Percentiles rank a stretch among this genome's conserved stretches.
These are phyloP conservation scores for Inonotus obliquus DNA, from an alignment of 1,284 basidiomycete species.

Conservation along the genomic window DNA sequence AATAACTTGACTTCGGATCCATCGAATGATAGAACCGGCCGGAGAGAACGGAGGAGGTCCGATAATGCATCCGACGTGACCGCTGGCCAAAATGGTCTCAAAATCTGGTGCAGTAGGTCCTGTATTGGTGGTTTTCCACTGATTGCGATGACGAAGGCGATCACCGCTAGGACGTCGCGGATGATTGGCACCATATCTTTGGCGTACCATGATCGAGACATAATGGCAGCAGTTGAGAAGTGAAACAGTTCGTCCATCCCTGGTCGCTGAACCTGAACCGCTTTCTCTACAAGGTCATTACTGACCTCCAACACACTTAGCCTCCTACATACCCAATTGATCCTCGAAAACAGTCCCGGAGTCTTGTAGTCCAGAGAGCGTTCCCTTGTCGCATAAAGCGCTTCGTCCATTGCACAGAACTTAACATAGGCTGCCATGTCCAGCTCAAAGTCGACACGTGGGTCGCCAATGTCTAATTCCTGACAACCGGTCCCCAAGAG, in stretches of 20 bases:
- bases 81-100: too few relatives aligned
- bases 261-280: not conserved
- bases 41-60: too few relatives aligned
- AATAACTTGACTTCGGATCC: not conserved
- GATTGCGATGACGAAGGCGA: not conserved
- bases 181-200: not conserved
- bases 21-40: too few relatives aligned
- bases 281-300: too few relatives aligned
- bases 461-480: not conserved
- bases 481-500: too few relatives aligned
- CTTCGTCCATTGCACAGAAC: not conserved
- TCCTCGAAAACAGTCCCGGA: not conserved
- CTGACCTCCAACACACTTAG: too few relatives aligned
- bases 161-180: not conserved
- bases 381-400: too few relatives aligned
- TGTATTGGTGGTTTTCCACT: too few relatives aligned
- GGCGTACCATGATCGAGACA: not conserved
- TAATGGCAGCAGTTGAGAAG: not conserved
- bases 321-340: too few relatives aligned
- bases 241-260: not conserved
- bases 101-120: too few relatives aligned
- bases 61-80: too few relatives aligned
- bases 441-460: not conserved
- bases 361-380: not conserved
- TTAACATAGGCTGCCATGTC: not conserved